These are phyloP conservation scores for Oenanthe sinensis DNA, from an alignment of 129 eudicot genomes.

Conservation along the genomic window DNA sequence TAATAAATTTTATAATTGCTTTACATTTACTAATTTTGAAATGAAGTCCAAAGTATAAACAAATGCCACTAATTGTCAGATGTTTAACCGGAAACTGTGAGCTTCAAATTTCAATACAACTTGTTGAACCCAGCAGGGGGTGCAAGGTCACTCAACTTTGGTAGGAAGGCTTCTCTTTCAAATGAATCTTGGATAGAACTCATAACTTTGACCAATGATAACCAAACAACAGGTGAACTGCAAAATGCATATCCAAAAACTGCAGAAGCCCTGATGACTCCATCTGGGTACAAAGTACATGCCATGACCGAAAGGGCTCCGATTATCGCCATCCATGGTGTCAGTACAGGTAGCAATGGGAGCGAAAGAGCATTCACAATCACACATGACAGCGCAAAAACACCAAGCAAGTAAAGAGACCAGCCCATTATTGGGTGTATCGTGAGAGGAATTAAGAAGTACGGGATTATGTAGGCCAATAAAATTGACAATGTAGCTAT, in stretches of 20 bases:
- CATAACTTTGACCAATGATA: conserved; percentile 35
- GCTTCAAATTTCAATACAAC: neutral
- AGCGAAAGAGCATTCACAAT: conserved; percentile 44
- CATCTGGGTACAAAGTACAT: conserved; percentile 68
- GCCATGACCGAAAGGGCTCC: conserved; percentile 74
- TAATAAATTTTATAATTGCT: too few species aligned
- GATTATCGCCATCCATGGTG: conserved; percentile 51
- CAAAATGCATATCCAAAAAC: conserved; percentile 71
- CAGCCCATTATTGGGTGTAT: conserved; percentile 79
- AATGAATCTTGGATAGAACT: conserved; percentile 49
- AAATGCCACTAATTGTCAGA: too few species aligned
- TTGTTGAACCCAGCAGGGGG: conserved; percentile 16
- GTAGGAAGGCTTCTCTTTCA: conserved; percentile 65
- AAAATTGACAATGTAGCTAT: conserved; percentile 46
- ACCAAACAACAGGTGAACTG: conserved; percentile 56
- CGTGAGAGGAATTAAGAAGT: conserved; percentile 62
- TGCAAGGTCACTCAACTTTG: conserved; percentile 46
- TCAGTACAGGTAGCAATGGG: conserved; percentile 51
- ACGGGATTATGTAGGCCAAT: conserved; percentile 60
- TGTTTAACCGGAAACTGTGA: neutral
- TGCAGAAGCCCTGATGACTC: conserved; percentile 65
- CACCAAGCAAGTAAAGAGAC: conserved; percentile 56
- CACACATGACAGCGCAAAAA: conserved; percentile 43
- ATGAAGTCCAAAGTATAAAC: neutral
- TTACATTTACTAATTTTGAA: too few species aligned